Conservation (phyloP, 2,329 filamentous ascomycete species). For the Pyrenochaeta sp. region DNA sequence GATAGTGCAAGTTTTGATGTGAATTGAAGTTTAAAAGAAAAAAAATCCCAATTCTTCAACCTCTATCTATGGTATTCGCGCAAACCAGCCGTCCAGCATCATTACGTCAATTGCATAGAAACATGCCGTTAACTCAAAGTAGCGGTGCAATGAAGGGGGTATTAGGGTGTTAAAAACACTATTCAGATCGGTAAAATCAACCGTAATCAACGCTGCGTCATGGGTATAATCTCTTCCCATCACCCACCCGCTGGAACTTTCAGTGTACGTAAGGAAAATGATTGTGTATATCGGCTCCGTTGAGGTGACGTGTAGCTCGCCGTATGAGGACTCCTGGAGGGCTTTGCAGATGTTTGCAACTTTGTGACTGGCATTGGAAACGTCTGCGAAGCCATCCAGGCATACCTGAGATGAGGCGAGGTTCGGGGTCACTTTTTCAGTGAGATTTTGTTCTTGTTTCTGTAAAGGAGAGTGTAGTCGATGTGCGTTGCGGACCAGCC, state of each 20-base stretch:
- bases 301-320: conserved; percentile 48
- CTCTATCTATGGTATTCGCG: conserved; percentile 19
- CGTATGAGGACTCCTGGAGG: conserved; percentile 8
- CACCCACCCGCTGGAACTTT: conserved; percentile 17
- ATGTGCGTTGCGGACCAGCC: conserved; percentile 38
- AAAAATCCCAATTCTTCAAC: neutral
- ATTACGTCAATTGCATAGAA: conserved; percentile 19
- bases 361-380: too few species aligned
- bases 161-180: conserved; percentile 18
- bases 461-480: conserved; percentile 32
- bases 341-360: neutral
- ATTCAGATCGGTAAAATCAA: conserved; percentile 10
- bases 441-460: conserved; percentile 34
- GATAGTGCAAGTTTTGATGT: neutral
- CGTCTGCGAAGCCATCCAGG: too few species aligned
- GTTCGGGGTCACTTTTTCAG: conserved; percentile 52
- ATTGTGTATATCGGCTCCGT: conserved; percentile 36
- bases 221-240: conserved; percentile 45
- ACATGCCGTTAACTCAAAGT: conserved; percentile 1
- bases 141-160: conserved; percentile 12
- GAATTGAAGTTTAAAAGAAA: neutral
- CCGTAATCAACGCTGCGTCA: conserved; percentile 42
- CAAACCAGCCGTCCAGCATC: conserved; percentile 20
- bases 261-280: conserved; percentile 29
- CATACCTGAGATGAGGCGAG: conserved; percentile 27